Percentiles rank a stretch among this genome's conserved stretches.
These are phyloP conservation scores for Suillus decipiens DNA, from an alignment of 768 basidiomycete species.

Conservation along the genomic window DNA sequence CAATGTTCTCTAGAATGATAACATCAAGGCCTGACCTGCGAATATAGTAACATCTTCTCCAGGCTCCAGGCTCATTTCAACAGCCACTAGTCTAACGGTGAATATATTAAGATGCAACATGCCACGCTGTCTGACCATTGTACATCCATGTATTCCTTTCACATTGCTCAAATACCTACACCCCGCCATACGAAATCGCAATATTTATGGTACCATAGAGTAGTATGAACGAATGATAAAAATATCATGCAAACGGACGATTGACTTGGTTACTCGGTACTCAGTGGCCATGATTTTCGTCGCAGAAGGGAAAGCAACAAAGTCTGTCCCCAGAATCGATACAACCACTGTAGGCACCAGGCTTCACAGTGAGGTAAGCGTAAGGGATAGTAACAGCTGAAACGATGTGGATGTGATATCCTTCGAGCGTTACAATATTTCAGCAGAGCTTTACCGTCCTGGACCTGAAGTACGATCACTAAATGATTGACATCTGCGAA, in stretches of 20 bases:
- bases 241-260: constrained; percentile 17
- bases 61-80: background rate
- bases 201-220: constrained; percentile 18
- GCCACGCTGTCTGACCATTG: background rate
- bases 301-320: constrained; percentile 13
- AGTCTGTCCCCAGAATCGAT: constrained; percentile 14
- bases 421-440: constrained; percentile 23
- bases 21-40: background rate
- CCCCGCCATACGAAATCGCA: background rate
- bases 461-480: constrained; percentile 39
- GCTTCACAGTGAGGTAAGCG: constrained; percentile 14
- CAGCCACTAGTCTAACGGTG: background rate
- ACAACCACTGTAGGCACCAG: constrained; percentile 14
- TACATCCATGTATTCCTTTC: background rate
- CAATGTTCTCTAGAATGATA: too few species aligned
- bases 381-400: constrained; percentile 18
- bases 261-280: too few species aligned
- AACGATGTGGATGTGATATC: constrained; percentile 19
- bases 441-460: constrained; percentile 29
- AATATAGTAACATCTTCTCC: background rate
- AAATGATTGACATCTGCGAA: constrained; percentile 33
- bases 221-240: background rate
- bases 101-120: background rate
- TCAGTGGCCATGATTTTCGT: constrained; percentile 13
- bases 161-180: background rate